Conservation (phyloP, 371 early-diverging fungal genomes). For the Mortierella sp. region DNA sequence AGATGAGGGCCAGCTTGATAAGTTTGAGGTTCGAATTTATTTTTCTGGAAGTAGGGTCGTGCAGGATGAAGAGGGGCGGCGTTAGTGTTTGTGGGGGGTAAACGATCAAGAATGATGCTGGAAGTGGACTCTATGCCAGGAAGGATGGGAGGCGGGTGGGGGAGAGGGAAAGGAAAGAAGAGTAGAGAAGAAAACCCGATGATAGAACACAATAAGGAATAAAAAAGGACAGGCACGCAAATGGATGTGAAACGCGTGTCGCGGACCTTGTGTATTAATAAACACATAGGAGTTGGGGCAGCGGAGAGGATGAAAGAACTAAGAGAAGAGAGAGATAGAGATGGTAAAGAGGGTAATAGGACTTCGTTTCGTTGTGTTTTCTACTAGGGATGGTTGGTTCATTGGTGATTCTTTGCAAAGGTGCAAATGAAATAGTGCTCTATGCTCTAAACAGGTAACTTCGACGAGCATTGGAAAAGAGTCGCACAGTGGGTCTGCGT, state of each 20-base stretch:
- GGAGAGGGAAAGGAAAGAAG: background rate
- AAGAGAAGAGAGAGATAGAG: background rate
- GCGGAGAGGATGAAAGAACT: background rate
- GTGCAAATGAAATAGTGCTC: background rate
- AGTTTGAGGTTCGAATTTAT: background rate
- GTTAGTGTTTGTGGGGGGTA: too few species aligned
- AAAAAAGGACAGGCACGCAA: background rate
- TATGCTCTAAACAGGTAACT: background rate
- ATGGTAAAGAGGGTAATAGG: too few species aligned
- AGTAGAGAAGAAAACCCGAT: background rate
- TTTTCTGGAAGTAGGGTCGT: background rate
- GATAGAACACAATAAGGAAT: background rate
- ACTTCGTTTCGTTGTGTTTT: too few species aligned
- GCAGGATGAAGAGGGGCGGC: too few species aligned
- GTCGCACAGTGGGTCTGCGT: background rate
- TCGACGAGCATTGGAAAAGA: background rate
- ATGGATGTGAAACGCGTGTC: background rate
- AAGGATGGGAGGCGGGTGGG: background rate
- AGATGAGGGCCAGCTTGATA: background rate
- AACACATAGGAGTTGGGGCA: background rate
- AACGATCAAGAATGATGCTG: background rate
- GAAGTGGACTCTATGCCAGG: background rate
- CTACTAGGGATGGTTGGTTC: background rate
- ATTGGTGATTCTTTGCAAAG: background rate
- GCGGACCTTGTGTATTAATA: conserved; percentile 5